A percentile compares a stretch with the other conserved stretches of the same genome.
These are phyloP conservation scores for Carex myosuroides DNA, from an alignment of 176 grass and related monocot genomes.

Conservation along the genomic window DNA sequence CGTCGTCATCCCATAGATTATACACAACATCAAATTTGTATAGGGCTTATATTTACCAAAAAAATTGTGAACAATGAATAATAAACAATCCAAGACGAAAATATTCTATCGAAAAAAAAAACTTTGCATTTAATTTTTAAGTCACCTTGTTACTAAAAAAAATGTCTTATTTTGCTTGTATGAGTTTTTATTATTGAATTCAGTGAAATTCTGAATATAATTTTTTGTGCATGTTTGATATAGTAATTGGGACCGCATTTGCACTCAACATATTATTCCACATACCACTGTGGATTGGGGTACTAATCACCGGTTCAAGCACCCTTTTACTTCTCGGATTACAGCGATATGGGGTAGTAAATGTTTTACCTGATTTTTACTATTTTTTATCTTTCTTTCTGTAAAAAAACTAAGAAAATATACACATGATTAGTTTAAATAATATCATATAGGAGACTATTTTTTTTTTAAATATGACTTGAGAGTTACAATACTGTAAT, in stretches of 20 bases:
- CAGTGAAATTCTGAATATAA: neutral
- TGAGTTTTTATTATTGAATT: too few relatives aligned
- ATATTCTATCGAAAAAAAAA: neutral
- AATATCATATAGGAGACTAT: too few relatives aligned
- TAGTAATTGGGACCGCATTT: conserved; percentile 78
- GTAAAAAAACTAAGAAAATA: too few relatives aligned
- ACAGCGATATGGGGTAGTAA: conserved; percentile 51
- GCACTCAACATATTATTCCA: conserved; percentile 59
- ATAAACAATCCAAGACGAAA: neutral
- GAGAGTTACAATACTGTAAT: too few relatives aligned
- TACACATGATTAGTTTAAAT: too few relatives aligned
- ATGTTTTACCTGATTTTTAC: neutral
- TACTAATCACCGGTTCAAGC: conserved; percentile 52
- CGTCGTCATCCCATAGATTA: too few relatives aligned
- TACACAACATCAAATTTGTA: too few relatives aligned
- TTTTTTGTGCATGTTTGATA: conserved; percentile 7
- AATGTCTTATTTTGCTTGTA: too few relatives aligned
- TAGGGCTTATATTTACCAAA: too few relatives aligned
- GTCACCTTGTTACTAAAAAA: too few relatives aligned
- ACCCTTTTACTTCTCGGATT: conserved; percentile 53
- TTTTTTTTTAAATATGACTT: too few relatives aligned
- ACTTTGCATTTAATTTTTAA: neutral
- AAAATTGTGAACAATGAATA: neutral
- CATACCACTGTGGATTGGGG: conserved; percentile 49
- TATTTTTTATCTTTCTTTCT: neutral